These are phyloP conservation scores for Coccomyxa subellipsoidea DNA, from an alignment of 163 green algal genomes.

Conservation along the genomic window DNA sequence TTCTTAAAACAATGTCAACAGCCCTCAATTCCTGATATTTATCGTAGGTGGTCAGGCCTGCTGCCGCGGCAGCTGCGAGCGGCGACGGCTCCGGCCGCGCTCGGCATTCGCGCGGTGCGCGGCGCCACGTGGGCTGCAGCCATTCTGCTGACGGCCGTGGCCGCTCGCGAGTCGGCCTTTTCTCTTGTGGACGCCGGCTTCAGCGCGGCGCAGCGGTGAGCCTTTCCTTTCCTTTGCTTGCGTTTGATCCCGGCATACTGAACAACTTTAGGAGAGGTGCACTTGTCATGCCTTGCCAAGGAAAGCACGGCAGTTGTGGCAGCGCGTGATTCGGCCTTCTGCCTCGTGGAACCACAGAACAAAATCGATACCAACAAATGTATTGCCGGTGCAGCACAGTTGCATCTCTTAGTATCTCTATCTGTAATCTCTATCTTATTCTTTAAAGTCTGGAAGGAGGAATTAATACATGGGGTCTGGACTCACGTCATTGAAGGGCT, in stretches of 20 bases:
- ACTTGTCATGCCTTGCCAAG: neutral
- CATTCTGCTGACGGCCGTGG: constrained; percentile 23
- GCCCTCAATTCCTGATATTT: no score
- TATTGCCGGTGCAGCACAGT: neutral
- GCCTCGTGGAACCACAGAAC: neutral
- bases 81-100: constrained; percentile 19
- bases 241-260: neutral
- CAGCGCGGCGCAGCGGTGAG: neutral
- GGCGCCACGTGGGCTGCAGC: constrained; percentile 31
- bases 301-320: neutral
- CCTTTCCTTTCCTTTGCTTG: neutral
- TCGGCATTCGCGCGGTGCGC: constrained; percentile 25
- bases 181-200: constrained; percentile 10
- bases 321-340: neutral
- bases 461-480: no score
- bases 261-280: neutral
- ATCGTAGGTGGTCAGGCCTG: constrained; percentile 3
- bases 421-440: neutral
- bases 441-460: neutral
- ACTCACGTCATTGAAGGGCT: neutral
- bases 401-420: neutral
- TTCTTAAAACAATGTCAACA: no score
- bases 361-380: neutral
- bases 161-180: constrained; percentile 20
- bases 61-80: constrained; percentile 18